Base-by-base conservation (phyloP, 192 early-diverging fungal genomes). In the Gaertneriomyces semiglobifer region DNA sequence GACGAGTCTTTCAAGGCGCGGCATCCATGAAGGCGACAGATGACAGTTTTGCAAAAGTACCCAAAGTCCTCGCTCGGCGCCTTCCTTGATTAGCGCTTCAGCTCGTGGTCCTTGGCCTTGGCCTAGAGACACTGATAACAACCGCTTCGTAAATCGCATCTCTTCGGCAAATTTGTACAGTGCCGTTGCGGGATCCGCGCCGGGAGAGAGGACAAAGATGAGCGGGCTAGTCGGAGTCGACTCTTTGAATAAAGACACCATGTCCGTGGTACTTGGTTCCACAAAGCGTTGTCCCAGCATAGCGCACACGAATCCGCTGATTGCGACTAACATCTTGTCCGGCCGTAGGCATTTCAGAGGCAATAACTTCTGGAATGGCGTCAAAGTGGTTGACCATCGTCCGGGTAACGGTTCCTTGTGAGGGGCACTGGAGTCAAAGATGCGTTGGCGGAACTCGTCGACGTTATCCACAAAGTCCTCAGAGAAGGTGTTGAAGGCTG, bases 161-260 rank as follows among this genome's bases (percentile, higher is more conserved):
- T 85, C 83, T 59, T 85, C 83, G 0, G 83, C 81, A 69, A 85
- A 85, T 46, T 85, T 85, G 67, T 82, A 85, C 44, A 85, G 66
- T 8, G 81, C 75, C 7, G 52, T 70, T 46, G 83, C 83, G 2
- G 83, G 83, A 62, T 85, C 83, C 4, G 83, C 81, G 47, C 83
- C 83, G 16, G 83, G 77, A 6, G 80, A 83, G 6, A 85, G 69
- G 45, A 85, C 81, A 68, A 85, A 85, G 48, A 85, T 85, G 14
- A 85, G 64, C 4, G 83, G 83, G 6, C 78, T 69, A 12, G 54
- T 76, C 53, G 81, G 77, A 52, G 76, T 84, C 4, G 81, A 83
- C 56, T 85, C 83, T 53, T 80, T 82, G 69, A 71, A 85, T 44
- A 85, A 52, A 6, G 83, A 79, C 4, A 74, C 66, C 6, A 85